Evolutionary conservation across 441 rosid genomes (phyloP), one percentile per base, ranked within the genome.

Genomic region (Bruguiera hainesii): DNA sequence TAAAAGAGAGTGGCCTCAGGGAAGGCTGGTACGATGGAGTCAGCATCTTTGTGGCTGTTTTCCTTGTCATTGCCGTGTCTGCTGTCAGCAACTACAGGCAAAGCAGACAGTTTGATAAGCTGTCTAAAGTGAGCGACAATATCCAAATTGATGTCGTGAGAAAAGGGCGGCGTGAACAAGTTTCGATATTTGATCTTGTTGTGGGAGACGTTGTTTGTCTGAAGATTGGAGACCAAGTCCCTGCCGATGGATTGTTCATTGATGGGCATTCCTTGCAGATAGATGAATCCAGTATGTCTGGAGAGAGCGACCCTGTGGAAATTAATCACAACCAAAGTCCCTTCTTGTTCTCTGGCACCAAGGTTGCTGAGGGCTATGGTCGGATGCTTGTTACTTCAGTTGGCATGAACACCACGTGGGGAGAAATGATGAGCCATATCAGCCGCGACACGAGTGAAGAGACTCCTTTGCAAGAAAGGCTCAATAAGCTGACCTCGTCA

Each of bases 21-120:
- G 79, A 82, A 30, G 88, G 88, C 0, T 86, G 87, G 90, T 82
- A 82, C 21, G 85, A 86, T 42, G 90, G 87, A 0, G 86, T 81
- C 1, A 84, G 85, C 68, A 86, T 84, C 16, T 74, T 78, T 29
- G 48, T 84, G 10, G 81, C 85, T 29, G 73, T 86, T 16, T 25
- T 80, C 28, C 73, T 84, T 0, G 86, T 82, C 4, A 68, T 77
- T 5, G 65, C 60, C 4, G 80, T 75, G 46, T 81, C 84, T 4
- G 73, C 86, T 6, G 60, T 79, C 3, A 82, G 79, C 48, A 79
- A 84, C 58, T 79, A 61, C 46, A 76, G 74, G 64, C 85, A 77
- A 33, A 74, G 66, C 6, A 65, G 55, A 23, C 83, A 80, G n/a
- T 82, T 84, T 55, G 76, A 30, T 30, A 56, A 73, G 53, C 63